phyloP scores from a whole-genome alignment of 768 basidiomycete genomes.

The Leucocoprinus birnbaumii region DNA sequence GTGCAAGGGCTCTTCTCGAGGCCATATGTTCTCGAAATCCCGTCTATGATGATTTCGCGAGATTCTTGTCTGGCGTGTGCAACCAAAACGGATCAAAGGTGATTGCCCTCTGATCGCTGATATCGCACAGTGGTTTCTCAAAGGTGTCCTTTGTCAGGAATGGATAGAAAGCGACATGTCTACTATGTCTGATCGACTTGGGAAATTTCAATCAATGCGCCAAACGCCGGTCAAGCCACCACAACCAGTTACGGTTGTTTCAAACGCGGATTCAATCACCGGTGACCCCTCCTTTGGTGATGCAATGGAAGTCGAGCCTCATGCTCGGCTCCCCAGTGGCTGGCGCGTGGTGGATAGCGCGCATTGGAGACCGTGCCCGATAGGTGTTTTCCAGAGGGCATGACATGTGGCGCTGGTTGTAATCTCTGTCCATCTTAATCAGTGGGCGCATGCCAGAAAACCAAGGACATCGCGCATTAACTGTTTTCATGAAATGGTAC shows the following conservation, averaged over 20 bases:
- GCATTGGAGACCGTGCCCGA: slow-evolving; percentile 65
- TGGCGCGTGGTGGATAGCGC: slow-evolving; percentile 50
- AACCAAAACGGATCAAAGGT: slow-evolving; percentile 5
- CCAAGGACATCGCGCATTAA: too few species aligned
- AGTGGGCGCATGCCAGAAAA: too few species aligned
- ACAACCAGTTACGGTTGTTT: not conserved
- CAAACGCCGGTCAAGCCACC: not conserved
- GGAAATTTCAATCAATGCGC: slow-evolving; percentile 22
- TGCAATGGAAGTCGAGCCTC: not conserved
- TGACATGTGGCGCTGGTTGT: slow-evolving; percentile 1
- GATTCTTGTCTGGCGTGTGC: slow-evolving; percentile 19
- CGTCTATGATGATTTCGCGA: slow-evolving; percentile 27
- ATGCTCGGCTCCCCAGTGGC: slow-evolving; percentile 29
- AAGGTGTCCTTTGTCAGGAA: slow-evolving; percentile 3
- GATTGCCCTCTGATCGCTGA: not conserved
- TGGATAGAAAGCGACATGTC: slow-evolving; percentile 51
- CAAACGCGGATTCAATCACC: not conserved
- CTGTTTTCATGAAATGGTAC: too few species aligned
- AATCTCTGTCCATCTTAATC: too few species aligned
- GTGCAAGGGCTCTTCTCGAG: slow-evolving; percentile 32
- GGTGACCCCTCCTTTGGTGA: not conserved
- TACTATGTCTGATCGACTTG: slow-evolving; percentile 55
- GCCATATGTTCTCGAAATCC: slow-evolving; percentile 35
- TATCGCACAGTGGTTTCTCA: not conserved
- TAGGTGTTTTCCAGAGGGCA: slow-evolving; percentile 43